Conservation (phyloP, 805 yeast genomes). For the Maudiozyma barnettii region DNA sequence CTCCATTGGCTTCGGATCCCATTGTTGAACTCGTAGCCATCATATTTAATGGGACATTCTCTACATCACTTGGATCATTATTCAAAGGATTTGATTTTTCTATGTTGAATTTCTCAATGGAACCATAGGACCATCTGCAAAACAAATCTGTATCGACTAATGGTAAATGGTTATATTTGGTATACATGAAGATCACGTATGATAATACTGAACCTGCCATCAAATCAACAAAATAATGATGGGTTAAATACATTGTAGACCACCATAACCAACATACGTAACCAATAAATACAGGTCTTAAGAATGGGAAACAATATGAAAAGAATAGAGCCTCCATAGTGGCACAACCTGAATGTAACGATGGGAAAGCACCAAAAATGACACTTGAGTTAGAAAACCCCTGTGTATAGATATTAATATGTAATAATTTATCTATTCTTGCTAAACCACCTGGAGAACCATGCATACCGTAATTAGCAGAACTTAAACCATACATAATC, state of each 20-base stretch:
- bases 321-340: constrained; percentile 88
- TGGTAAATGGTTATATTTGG: constrained; percentile 64
- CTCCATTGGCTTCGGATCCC: not conserved
- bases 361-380: constrained; percentile 84
- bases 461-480: constrained; percentile 83
- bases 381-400: constrained; percentile 81
- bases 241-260: constrained; percentile 96
- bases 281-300: constrained; percentile 52
- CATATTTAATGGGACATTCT: constrained; percentile 20
- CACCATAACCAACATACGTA: constrained; percentile 97
- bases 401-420: constrained; percentile 73
- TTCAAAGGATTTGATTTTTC: constrained; percentile 30
- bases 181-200: constrained; percentile 55
- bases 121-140: constrained; percentile 62
- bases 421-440: constrained; percentile 71
- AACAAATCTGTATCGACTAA: constrained; percentile 39
- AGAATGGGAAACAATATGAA: constrained; percentile 69
- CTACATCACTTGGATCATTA: constrained; percentile 24
- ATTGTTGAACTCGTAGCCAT: constrained; percentile 9
- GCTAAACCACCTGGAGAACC: constrained; percentile 96
- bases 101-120: constrained; percentile 30
- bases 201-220: constrained; percentile 90
- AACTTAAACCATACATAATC: constrained; percentile 69
- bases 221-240: constrained; percentile 89
- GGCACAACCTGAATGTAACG: constrained; percentile 90